Evolutionary conservation across 352 stramenopile species (phyloP), one percentile per base, ranked within the genome.

Genomic region (Pythium scleroteichum): DNA sequence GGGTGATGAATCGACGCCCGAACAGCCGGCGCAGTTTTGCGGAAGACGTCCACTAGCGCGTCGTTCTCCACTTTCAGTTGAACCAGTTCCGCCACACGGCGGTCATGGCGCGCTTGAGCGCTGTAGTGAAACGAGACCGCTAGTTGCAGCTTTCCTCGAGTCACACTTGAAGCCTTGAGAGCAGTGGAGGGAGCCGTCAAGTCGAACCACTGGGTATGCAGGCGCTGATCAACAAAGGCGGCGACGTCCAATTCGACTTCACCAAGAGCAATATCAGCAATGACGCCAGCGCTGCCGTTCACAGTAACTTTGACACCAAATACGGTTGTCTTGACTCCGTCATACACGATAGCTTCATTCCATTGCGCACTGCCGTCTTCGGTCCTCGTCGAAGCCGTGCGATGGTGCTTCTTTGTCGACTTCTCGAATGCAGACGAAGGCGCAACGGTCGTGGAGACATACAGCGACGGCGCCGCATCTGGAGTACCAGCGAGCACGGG

Each of bases 221-320:
- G 54, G 20, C 65, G 45, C 53, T 95, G 85, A 53, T 93, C 79
- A 44, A 85, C 48, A 26, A 86, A 85, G 20, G 76, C 54, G 16
- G 41, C 49, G n/a, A 75, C 80, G 40, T 62, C 71, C 44, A 93
- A 55, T 56, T 89, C 78, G 7, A 77, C 49, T 65, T 93, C 81
- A 35, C 84, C 84, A 16, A 93, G 63, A 35, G 86, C 76, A 19
- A 88, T 72, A 49, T 92, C 82, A 2, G 85, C 75, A 59, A 93
- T 75, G 35, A 90, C 58, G 16, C 75, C 67, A 5, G 79, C 73
- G 35, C 71, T 85, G 50, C 73, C 76, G 56, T 74, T 82, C 27
- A 95, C 67, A 9, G 71, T 74, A 10, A 87, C 65, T 60, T 91
- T 89, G 45, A 90, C 68, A n/a, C 71, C 62, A 39, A 92, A 88